Evolutionary conservation across 2,329 filamentous ascomycete genomes (phyloP).

Genomic region (Penicillium sp.): DNA sequence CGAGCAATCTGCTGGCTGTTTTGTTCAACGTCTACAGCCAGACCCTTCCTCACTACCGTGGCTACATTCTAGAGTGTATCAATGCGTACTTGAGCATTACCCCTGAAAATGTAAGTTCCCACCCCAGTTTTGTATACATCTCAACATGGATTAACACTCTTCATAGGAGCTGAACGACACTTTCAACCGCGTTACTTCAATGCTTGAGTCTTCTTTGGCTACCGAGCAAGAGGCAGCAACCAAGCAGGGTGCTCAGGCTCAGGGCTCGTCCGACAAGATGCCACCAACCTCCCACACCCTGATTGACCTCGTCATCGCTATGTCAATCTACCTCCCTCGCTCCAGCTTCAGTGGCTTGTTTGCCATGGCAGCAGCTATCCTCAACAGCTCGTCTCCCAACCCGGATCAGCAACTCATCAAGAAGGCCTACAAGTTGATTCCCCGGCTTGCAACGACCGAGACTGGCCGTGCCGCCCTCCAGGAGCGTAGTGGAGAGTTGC

Average conservation of each 20-base stretch:
- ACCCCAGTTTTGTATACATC: neutral
- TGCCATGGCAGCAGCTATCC: slow-evolving; percentile 77
- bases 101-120: slow-evolving; percentile 53
- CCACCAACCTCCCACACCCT: slow-evolving; percentile 91
- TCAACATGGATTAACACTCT: slow-evolving; percentile 12
- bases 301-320: slow-evolving; percentile 95
- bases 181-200: slow-evolving; percentile 79
- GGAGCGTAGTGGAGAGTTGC: slow-evolving; percentile 74
- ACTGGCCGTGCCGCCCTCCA: slow-evolving; percentile 71
- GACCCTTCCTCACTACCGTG: slow-evolving; percentile 87
- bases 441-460: slow-evolving; percentile 78
- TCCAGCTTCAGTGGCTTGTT: slow-evolving; percentile 84
- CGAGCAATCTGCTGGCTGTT: slow-evolving; percentile 87
- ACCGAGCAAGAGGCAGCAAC: slow-evolving; percentile 63
- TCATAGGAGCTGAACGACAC: slow-evolving; percentile 74
- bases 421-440: slow-evolving; percentile 98
- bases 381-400: slow-evolving; percentile 57
- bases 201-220: slow-evolving; percentile 71
- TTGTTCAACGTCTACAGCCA: slow-evolving; percentile 99
- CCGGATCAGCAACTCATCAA: slow-evolving; percentile 89
- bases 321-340: slow-evolving; percentile 86
- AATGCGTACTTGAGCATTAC: slow-evolving; percentile 92
- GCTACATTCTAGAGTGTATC: slow-evolving; percentile 88
- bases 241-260: slow-evolving; percentile 62
- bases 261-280: slow-evolving; percentile 67